Percentiles rank a stretch among this genome's conserved stretches.
phyloP scores from a whole-genome alignment of 2,329 filamentous ascomycete species.

The Passalora sequoiae region DNA sequence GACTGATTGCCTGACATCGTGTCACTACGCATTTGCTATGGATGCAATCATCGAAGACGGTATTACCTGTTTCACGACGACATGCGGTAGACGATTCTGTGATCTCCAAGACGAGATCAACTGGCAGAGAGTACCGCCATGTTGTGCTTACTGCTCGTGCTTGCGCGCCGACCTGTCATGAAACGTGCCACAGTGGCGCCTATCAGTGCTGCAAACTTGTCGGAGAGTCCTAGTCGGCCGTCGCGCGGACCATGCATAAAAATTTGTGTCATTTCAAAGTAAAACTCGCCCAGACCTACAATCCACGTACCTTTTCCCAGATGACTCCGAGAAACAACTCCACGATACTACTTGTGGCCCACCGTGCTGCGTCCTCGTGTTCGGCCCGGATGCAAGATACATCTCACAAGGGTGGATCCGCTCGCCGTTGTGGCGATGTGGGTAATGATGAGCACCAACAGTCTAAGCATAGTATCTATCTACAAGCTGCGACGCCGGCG shows the following conservation, averaged over 20 bases:
- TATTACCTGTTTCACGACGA: constrained; percentile 9
- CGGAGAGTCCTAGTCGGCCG: too few relatives aligned
- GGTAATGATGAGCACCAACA: constrained; percentile 9
- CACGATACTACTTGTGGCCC: not conserved
- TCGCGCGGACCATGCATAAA: constrained; percentile 8
- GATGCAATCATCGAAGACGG: not conserved
- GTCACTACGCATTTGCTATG: constrained; percentile 1
- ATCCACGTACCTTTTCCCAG: not conserved
- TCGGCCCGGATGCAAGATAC: constrained; percentile 15
- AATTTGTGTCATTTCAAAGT: constrained; percentile 3
- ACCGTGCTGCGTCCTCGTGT: not conserved
- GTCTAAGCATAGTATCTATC: not conserved
- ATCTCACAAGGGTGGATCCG: constrained; percentile 16
- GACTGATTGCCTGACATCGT: constrained; percentile 11
- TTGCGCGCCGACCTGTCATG: constrained; percentile 9
- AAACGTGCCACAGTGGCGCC: constrained; percentile 13
- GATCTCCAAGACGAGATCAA: constrained; percentile 10
- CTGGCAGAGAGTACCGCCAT: constrained; percentile 1
- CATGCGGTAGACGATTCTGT: constrained; percentile 18
- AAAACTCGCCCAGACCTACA: not conserved
- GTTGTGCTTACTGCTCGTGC: constrained; percentile 10
- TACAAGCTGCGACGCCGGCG: not conserved
- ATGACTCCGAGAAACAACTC: not conserved
- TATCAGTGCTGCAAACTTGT: constrained; percentile 8
- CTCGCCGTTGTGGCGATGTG: constrained; percentile 10